A percentile compares a stretch with the other conserved stretches of the same genome.
phyloP scores from a whole-genome alignment of 306 rosid genomes.

The Chamaecrista fasciculata region DNA sequence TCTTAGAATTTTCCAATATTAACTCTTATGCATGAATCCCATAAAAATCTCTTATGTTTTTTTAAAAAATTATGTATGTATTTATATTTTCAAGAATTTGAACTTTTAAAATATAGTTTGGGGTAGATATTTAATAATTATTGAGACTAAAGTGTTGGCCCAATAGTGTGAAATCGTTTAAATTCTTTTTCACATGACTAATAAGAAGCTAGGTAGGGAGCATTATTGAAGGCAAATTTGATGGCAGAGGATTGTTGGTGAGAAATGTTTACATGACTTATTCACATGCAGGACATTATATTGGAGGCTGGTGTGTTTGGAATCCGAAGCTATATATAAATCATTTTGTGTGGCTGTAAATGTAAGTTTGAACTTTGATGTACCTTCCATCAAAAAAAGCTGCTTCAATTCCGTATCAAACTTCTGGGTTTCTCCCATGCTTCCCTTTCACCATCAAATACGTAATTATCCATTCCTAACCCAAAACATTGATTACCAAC shows the following conservation, averaged over 20 bases:
- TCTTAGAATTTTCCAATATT: too few species aligned
- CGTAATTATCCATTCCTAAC: not conserved
- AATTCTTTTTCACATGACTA: too few species aligned
- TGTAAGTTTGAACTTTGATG: not conserved
- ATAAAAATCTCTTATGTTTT: too few species aligned
- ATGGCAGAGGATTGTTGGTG: not conserved
- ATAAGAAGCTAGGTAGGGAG: not conserved
- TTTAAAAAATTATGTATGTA: too few species aligned
- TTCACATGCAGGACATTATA: not conserved
- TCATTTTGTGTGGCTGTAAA: not conserved
- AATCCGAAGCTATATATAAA: not conserved
- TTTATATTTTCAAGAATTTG: too few species aligned
- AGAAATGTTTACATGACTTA: not conserved
- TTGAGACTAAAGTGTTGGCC: too few species aligned
- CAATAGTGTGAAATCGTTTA: too few species aligned
- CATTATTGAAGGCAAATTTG: constrained; percentile 21
- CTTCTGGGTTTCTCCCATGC: not conserved
- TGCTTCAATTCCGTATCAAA: not conserved
- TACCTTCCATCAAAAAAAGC: not conserved
- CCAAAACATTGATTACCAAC: too few species aligned
- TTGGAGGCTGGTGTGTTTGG: too few species aligned
- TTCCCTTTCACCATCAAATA: not conserved
- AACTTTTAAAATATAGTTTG: too few species aligned
- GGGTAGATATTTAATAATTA: too few species aligned
- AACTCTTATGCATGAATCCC: too few species aligned